phyloP scores from a whole-genome alignment of 306 rosid species.

The Lathyrus sativus region DNA sequence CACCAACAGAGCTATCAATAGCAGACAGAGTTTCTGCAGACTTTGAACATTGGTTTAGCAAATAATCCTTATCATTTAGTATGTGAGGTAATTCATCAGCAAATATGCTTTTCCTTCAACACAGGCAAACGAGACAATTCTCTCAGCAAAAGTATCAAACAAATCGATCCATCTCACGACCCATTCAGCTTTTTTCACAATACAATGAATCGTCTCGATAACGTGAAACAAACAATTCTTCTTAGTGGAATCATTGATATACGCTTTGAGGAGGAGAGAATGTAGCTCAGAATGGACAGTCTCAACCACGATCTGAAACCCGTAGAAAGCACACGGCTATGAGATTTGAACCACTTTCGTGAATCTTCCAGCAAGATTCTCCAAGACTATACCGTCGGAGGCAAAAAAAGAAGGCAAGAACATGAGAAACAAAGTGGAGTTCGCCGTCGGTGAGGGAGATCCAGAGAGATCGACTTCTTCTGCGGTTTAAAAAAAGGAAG shows the following conservation, averaged over 20 bases:
- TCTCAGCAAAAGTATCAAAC: slow-evolving; percentile 43
- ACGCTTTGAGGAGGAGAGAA: slow-evolving; percentile 71
- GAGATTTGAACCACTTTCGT: slow-evolving; percentile 80
- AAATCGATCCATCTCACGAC: slow-evolving; percentile 52
- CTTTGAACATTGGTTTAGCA: too few relatives aligned
- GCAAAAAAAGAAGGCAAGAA: slow-evolving; percentile 90
- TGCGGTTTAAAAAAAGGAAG: slow-evolving; percentile 89
- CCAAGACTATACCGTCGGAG: slow-evolving; percentile 86
- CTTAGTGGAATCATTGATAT: slow-evolving; percentile 63
- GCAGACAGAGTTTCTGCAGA: too few relatives aligned
- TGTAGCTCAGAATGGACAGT: slow-evolving; percentile 94
- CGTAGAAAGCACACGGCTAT: slow-evolving; percentile 87
- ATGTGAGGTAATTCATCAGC: too few relatives aligned
- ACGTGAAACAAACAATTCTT: slow-evolving; percentile 67
- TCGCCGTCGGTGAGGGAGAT: slow-evolving; percentile 59
- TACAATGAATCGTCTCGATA: slow-evolving; percentile 65
- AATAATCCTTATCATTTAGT: too few relatives aligned
- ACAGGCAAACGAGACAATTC: slow-evolving; percentile 74
- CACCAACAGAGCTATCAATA: too few relatives aligned
- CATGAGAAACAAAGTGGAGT: slow-evolving; percentile 70
- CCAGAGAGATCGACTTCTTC: slow-evolving; percentile 90
- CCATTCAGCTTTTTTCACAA: slow-evolving; percentile 71
- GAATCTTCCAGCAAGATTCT: slow-evolving; percentile 81
- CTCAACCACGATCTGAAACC: slow-evolving; percentile 86
- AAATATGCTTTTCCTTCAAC: too few relatives aligned